A percentile compares a stretch with the other conserved stretches of the same genome.
Evolutionary conservation across 2,329 filamentous ascomycete genomes (phyloP).

Genomic region (Botrytis elliptica): DNA sequence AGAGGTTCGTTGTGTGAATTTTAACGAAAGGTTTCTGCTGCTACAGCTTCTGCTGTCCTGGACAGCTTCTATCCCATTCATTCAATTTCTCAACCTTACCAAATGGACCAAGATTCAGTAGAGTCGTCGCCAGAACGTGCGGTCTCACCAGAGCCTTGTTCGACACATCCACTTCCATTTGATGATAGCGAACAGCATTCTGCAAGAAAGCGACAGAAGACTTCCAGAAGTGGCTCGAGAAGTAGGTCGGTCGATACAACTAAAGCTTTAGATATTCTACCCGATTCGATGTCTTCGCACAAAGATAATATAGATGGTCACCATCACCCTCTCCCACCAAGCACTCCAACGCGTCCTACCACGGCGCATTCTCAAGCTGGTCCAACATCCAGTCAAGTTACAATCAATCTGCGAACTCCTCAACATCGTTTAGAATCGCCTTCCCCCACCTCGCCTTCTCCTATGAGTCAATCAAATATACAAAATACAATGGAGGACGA

Average conservation of each 20-base stretch:
- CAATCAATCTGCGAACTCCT: constrained; percentile 57
- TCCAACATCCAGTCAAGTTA: constrained; percentile 57
- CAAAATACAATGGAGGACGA: constrained; percentile 25
- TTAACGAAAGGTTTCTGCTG: constrained; percentile 30
- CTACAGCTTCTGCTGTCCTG: constrained; percentile 23
- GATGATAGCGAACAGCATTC: constrained; percentile 51
- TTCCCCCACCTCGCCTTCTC: constrained; percentile 47
- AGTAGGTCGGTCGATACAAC: constrained; percentile 50
- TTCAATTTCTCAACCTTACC: constrained; percentile 43
- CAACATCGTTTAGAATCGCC: constrained; percentile 43
- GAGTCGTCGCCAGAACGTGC: constrained; percentile 53
- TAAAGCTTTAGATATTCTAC: constrained; percentile 26
- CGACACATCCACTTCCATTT: constrained; percentile 63
- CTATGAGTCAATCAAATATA: constrained; percentile 40
- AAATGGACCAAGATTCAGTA: constrained; percentile 42
- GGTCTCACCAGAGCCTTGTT: constrained; percentile 61
- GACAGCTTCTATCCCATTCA: constrained; percentile 45
- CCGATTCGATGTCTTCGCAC: constrained; percentile 25
- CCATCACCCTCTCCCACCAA: constrained; percentile 35
- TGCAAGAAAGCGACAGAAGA: constrained; percentile 61
- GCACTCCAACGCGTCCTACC: constrained; percentile 36
- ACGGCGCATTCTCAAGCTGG: constrained; percentile 41
- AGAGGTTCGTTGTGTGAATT: constrained; percentile 21
- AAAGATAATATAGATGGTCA: constrained; percentile 38
- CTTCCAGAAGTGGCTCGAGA: constrained; percentile 55